Base-by-base conservation (phyloP, 2,329 filamentous ascomycete genomes). In the Arthrobotrys sphaeroides region DNA sequence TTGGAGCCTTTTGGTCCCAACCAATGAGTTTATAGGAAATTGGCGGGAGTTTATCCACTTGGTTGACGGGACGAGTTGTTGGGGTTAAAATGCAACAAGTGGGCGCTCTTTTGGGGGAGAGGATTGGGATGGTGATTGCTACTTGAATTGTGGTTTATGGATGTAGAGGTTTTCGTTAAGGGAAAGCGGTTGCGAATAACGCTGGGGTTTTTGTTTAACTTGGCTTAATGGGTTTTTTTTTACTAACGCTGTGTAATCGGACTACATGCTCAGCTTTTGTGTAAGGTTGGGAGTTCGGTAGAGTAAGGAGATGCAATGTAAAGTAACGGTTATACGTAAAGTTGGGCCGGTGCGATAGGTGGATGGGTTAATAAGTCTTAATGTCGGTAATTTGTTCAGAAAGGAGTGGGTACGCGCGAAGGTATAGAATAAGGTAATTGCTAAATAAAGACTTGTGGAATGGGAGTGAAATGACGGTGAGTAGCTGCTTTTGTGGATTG, bases 21-120 rank as follows among this genome's bases (percentile, higher is more conserved):
- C 51, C 51, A 55, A 55, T 55, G 51, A 38, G 12, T 36, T 36
- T 55, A 55, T 55, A 55, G 51, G 18, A 24, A 55, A n/a, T 55
- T 9, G 31, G 26, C 26, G 36, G 31, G 26, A 53, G 31, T 55
- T n/a, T 33, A 24, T 55, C 51, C 51, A 55, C 51, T 38, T 22
- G 16, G 12, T 7, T 16, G 51, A 24, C 13, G n/a, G 16, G n/a
- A n/a, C n/a, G 38, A 5, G 49, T 55, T 55, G 31, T 55, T 55
- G 51, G 18, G 51, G 28, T 4, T 22, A 55, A 55, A 55, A 55
- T 55, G 31, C 51, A 55, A 55, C 51, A 55, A 28, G 18, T 55
- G 31, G 3, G 51, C 31, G 10, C 5, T 13, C 38, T 38, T 22
- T 13, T n/a, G 24, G 1, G 51, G 6, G 22, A 38, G 16, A 2